phyloP scores from a whole-genome alignment of 2,329 filamentous ascomycete genomes.

The Emericellopsis cladophorae region DNA sequence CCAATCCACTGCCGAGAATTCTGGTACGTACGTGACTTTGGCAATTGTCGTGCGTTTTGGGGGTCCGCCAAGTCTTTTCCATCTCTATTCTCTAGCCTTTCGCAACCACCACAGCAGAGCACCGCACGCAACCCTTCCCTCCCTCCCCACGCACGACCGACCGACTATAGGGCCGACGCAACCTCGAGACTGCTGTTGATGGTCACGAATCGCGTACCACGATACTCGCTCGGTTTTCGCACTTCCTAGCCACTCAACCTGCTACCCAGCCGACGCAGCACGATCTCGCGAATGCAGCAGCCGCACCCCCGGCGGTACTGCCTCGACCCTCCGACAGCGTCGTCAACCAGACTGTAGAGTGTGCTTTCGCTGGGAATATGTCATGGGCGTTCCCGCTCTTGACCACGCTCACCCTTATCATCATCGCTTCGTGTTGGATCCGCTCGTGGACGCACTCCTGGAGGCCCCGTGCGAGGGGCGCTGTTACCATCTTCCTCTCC shows the following conservation, averaged over 20 bases:
- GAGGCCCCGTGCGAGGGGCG: background rate
- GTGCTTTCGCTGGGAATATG: slow-evolving; percentile 24
- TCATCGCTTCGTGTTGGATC: slow-evolving; percentile 23
- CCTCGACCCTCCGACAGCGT: background rate
- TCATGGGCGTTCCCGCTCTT: slow-evolving; percentile 28
- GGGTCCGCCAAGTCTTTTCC: background rate
- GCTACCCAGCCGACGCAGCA: too few species aligned
- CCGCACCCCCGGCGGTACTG: background rate
- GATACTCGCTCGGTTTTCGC: too few species aligned
- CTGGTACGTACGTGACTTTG: slow-evolving; percentile 6
- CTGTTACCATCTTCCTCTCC: slow-evolving; percentile 16
- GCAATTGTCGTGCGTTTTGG: slow-evolving; percentile 1
- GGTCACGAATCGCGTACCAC: too few species aligned
- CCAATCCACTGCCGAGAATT: slow-evolving; percentile 13
- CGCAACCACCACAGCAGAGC: background rate
- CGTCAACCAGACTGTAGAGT: background rate
- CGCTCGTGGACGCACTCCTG: slow-evolving; percentile 1
- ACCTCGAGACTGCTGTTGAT: too few species aligned
- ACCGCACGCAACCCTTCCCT: too few species aligned
- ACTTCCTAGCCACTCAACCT: too few species aligned
- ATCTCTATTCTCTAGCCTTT: background rate
- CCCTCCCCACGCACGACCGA: too few species aligned
- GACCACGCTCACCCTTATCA: slow-evolving; percentile 24
- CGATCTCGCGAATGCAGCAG: slow-evolving; percentile 2
- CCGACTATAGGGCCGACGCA: too few species aligned